Evolutionary conservation across 2,329 filamentous ascomycete species (phyloP).

Genomic region (Plectosphaerella sp.): DNA sequence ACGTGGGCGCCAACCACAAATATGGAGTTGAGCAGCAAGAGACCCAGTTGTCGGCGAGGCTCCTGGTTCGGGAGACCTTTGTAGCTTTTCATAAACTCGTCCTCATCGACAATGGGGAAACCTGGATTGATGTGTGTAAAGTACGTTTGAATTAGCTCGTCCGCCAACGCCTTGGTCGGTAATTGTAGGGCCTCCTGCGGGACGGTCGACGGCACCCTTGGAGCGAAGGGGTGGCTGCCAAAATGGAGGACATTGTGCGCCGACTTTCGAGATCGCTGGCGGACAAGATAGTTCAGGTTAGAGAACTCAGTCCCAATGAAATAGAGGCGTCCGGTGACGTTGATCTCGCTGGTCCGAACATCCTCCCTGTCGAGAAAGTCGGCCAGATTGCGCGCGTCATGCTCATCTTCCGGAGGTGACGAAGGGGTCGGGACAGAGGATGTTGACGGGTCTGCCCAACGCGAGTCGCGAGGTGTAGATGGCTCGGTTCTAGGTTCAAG

Average conservation of each 20-base stretch:
- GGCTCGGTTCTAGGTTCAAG: conserved; percentile 39
- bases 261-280: conserved; percentile 33
- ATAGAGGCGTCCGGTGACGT: conserved; percentile 40
- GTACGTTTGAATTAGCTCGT: conserved; percentile 45
- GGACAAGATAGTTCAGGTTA: conserved; percentile 50
- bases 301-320: conserved; percentile 53
- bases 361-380: conserved; percentile 46
- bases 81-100: conserved; percentile 46
- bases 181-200: conserved; percentile 42
- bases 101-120: conserved; percentile 47
- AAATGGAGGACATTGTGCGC: conserved; percentile 26
- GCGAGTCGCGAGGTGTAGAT: no score
- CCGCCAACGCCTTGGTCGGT: conserved; percentile 40
- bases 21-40: conserved; percentile 45
- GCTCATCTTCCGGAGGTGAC: conserved; percentile 14
- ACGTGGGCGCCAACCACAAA: conserved; percentile 49
- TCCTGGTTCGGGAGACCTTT: conserved; percentile 20
- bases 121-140: conserved; percentile 45
- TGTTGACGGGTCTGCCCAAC: no score
- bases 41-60: conserved; percentile 28
- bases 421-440: no score
- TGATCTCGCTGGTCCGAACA: conserved; percentile 38
- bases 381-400: conserved; percentile 41
- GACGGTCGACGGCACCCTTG: conserved; percentile 29
- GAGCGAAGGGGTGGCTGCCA: conserved; percentile 25